A percentile compares a stretch with the other conserved stretches of the same genome.
Evolutionary conservation across 768 basidiomycete genomes (phyloP).

Genomic region (Melanogaster broomeanus): DNA sequence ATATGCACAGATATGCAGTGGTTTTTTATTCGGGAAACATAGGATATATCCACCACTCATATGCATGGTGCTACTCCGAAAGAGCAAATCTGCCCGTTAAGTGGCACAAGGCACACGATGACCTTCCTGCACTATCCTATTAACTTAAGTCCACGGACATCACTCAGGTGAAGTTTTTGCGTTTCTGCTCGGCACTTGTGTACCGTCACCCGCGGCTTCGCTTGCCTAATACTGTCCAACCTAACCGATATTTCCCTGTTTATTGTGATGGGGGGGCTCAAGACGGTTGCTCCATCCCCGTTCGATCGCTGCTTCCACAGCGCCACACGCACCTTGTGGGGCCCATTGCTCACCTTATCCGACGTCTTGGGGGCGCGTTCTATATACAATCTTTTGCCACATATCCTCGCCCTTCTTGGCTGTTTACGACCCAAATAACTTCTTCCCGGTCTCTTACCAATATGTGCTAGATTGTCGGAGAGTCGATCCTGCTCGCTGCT

Average conservation of each 20-base stretch:
- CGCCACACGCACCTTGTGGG: constrained; percentile 12
- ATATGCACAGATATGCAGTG: constrained; percentile 4
- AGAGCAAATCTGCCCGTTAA: constrained; percentile 17
- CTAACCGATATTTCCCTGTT: constrained; percentile 34
- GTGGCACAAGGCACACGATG: constrained; percentile 38
- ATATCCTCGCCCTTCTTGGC: constrained; percentile 1
- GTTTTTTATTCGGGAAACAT: constrained; percentile 12
- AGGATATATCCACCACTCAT: constrained; percentile 21
- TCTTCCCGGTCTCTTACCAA: constrained; percentile 21
- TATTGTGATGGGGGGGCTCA: constrained; percentile 30
- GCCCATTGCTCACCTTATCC: constrained; percentile 11
- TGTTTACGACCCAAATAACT: constrained; percentile 24
- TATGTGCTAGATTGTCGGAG: constrained; percentile 36
- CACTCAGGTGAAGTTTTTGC: constrained; percentile 27
- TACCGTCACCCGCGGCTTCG: constrained; percentile 41
- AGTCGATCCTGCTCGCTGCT: constrained; percentile 33
- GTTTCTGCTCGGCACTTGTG: constrained; percentile 33
- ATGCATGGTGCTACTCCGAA: constrained; percentile 29
- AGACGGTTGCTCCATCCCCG: constrained; percentile 22
- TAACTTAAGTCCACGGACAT: constrained; percentile 44
- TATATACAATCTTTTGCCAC: constrained; percentile 18
- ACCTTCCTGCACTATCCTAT: constrained; percentile 36
- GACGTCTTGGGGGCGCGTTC: constrained; percentile 17
- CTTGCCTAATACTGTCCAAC: constrained; percentile 30
- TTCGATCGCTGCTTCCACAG: constrained; percentile 25